Evolutionary conservation across 2,329 filamentous ascomycete genomes (phyloP).

Genomic region (Aphanocladium album): DNA sequence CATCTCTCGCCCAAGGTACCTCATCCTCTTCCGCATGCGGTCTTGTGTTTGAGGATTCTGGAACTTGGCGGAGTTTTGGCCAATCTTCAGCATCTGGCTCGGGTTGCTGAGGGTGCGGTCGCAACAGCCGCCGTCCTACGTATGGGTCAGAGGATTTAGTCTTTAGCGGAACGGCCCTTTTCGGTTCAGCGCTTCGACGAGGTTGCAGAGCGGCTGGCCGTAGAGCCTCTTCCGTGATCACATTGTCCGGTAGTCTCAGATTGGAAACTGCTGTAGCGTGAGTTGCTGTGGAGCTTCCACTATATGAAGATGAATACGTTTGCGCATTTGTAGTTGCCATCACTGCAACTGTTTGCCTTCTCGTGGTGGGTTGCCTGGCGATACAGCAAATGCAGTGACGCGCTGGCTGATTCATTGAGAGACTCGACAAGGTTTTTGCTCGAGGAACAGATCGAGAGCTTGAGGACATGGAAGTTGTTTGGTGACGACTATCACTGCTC

Average conservation of each 20-base stretch:
- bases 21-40: neutral
- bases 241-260: neutral
- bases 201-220: constrained; percentile 9
- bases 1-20: constrained; percentile 7
- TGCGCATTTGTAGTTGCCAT: neutral
- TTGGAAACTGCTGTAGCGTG: neutral
- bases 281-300: constrained; percentile 12
- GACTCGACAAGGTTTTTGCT: constrained; percentile 24
- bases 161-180: neutral
- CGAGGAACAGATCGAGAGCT: constrained; percentile 4
- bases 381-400: constrained; percentile 30
- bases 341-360: constrained; percentile 12
- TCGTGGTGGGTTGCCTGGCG: constrained; percentile 13
- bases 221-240: neutral
- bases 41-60: neutral
- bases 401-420: constrained; percentile 18
- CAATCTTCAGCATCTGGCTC: constrained; percentile 3
- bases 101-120: constrained; percentile 12
- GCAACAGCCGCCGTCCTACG: neutral
- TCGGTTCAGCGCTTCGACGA: neutral
- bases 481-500: neutral
- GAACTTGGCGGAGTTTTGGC: constrained; percentile 10
- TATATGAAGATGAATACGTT: neutral
- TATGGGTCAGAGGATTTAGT: constrained; percentile 6
- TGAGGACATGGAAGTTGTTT: neutral